These are phyloP conservation scores for Aquilaria malaccensis DNA, from an alignment of 345 rosid genomes.

Conservation along the genomic window DNA sequence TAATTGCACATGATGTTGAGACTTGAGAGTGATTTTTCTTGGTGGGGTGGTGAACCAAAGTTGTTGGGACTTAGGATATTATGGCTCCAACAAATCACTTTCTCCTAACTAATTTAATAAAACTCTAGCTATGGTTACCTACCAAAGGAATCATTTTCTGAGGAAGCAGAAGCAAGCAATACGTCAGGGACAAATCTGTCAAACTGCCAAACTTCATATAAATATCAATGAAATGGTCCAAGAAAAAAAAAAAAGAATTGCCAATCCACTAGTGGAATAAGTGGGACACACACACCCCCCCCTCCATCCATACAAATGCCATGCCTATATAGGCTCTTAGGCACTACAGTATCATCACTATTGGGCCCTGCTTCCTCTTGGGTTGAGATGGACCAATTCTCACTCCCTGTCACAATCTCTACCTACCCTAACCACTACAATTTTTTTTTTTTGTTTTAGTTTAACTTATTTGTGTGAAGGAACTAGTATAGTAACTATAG, in stretches of 20 bases:
- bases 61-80: constrained; percentile 5
- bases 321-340: background rate
- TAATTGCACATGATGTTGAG: no score
- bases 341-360: background rate
- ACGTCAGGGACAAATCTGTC: background rate
- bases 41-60: constrained; percentile 19
- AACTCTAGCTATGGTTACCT: constrained; percentile 11
- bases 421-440: constrained; percentile 66
- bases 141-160: background rate
- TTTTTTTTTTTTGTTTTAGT: background rate
- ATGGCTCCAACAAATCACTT: constrained; percentile 8
- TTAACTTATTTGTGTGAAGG: no score
- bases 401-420: constrained; percentile 41
- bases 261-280: background rate
- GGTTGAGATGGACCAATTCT: constrained; percentile 17
- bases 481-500: no score
- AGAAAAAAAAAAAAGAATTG: background rate
- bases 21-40: background rate
- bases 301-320: background rate
- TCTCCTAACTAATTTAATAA: constrained; percentile 13
- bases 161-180: background rate
- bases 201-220: background rate
- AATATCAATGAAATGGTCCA: background rate
- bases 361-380: background rate
- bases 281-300: background rate